Conservation (phyloP, 2,329 filamentous ascomycete species). For the Byssochlamys sp. region DNA sequence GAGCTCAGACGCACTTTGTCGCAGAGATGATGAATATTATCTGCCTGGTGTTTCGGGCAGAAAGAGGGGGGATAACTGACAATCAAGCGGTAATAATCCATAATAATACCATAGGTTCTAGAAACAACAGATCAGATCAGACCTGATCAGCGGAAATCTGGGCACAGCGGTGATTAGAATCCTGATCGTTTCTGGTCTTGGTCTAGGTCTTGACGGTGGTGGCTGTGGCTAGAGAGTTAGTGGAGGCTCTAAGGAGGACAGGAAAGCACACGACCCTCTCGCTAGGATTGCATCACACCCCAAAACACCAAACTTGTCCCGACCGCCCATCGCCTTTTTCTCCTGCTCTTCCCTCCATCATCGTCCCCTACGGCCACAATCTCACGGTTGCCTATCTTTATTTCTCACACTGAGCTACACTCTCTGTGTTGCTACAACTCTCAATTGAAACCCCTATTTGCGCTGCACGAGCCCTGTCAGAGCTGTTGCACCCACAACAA, state of each 20-base stretch:
- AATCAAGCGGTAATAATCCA: too few relatives aligned
- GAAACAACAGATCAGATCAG: neutral
- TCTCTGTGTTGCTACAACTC: neutral
- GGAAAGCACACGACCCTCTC: constrained; percentile 1
- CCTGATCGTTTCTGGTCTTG: neutral
- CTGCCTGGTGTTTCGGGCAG: neutral
- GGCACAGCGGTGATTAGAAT: neutral
- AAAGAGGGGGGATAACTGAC: neutral
- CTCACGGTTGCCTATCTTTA: constrained; percentile 6
- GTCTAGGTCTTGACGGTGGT: neutral
- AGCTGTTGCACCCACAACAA: constrained; percentile 14
- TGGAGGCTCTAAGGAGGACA: neutral
- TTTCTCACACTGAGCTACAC: constrained; percentile 1
- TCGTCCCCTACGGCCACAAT: constrained; percentile 1
- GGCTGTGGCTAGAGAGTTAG: neutral
- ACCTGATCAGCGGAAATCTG: neutral
- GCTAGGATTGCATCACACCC: constrained; percentile 3
- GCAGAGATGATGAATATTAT: neutral
- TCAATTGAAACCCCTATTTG: constrained; percentile 6
- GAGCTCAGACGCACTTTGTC: neutral
- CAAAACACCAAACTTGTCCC: constrained; percentile 1
- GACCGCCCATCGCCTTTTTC: constrained; percentile 2
- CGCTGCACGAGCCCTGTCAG: constrained; percentile 6
- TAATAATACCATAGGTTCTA: neutral
- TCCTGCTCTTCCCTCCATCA: constrained; percentile 5